These are phyloP conservation scores for Platanus orientalis DNA, from an alignment of 164 flowering plant species.

Conservation along the genomic window DNA sequence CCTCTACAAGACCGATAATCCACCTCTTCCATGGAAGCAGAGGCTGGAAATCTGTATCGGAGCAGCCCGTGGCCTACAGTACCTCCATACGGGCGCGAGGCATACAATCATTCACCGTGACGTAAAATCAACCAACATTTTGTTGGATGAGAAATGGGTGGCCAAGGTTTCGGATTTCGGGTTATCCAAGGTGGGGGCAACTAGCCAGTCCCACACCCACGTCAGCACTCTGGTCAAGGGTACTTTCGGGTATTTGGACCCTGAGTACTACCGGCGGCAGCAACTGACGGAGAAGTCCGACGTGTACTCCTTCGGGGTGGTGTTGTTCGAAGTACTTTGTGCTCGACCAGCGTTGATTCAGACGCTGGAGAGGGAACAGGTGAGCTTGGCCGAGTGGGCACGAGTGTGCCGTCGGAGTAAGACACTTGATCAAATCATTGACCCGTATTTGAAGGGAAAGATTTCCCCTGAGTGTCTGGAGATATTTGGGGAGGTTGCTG, in stretches of 20 bases:
- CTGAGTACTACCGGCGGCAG: no score
- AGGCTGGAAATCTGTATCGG: conserved; percentile 12
- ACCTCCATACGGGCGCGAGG: no score
- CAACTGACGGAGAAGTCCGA: conserved; percentile 1
- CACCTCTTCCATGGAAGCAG: conserved; percentile 8
- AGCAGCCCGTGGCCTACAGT: no score
- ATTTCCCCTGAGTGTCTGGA: conserved; percentile 6
- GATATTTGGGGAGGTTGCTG: conserved; percentile 1
- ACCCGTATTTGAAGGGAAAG: no score
- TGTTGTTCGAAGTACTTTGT: conserved; percentile 16
- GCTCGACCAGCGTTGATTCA: conserved; percentile 8
- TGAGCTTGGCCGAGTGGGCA: conserved; percentile 17
- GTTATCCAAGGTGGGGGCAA: conserved; percentile 10
- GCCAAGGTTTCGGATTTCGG: conserved; percentile 22
- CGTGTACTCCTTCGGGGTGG: neutral
- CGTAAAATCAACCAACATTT: no score
- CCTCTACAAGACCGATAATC: no score
- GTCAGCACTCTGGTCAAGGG: no score
- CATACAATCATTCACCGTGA: no score
- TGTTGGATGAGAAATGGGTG: conserved; percentile 15
- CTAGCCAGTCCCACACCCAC: neutral
- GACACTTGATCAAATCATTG: neutral
- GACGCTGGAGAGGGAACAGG: conserved; percentile 4
- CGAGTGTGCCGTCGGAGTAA: neutral
- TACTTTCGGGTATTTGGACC: no score